A percentile compares a stretch with the other conserved stretches of the same genome.
Evolutionary conservation across 805 yeast genomes (phyloP).

Genomic region (Hanseniaspora guilliermondii): DNA sequence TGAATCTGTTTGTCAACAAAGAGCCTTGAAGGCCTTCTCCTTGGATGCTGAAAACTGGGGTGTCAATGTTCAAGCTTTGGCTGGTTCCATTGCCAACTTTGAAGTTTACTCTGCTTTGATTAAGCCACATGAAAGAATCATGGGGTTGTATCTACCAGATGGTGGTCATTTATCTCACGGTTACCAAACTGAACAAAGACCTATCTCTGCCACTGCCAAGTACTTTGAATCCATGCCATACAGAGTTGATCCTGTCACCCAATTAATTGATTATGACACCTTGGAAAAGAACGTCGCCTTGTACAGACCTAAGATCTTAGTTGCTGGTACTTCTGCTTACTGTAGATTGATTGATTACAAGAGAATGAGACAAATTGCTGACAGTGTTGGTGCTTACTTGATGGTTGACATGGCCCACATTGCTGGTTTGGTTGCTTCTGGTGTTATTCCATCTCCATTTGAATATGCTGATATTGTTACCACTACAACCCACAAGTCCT

Average conservation of each 20-base stretch:
- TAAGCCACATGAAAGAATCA: slow-evolving; percentile 90
- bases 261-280: slow-evolving; percentile 90
- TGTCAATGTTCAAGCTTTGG: slow-evolving; percentile 89
- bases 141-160: slow-evolving; percentile 97
- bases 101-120: slow-evolving; percentile 91
- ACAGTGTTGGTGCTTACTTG: slow-evolving; percentile 91
- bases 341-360: slow-evolving; percentile 92
- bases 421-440: slow-evolving; percentile 90
- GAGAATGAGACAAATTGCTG: slow-evolving; percentile 93
- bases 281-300: slow-evolving; percentile 80
- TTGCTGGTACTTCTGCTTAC: slow-evolving; percentile 98
- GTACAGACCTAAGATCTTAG: slow-evolving; percentile 91
- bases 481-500: slow-evolving; percentile 95
- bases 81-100: slow-evolving; percentile 96
- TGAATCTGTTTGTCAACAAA: slow-evolving; percentile 81
- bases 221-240: slow-evolving; percentile 98
- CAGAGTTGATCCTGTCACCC: slow-evolving; percentile 83
- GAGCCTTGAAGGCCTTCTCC: slow-evolving; percentile 84
- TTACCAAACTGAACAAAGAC: slow-evolving; percentile 85
- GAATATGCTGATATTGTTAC: slow-evolving; percentile 96
- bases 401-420: slow-evolving; percentile 98
- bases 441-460: slow-evolving; percentile 91
- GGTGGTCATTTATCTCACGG: slow-evolving; percentile 99
- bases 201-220: slow-evolving; percentile 90
- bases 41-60: slow-evolving; percentile 85